Conservation (phyloP, 129 eudicot species). For the Chrysanthemum lavandulifolium region DNA sequence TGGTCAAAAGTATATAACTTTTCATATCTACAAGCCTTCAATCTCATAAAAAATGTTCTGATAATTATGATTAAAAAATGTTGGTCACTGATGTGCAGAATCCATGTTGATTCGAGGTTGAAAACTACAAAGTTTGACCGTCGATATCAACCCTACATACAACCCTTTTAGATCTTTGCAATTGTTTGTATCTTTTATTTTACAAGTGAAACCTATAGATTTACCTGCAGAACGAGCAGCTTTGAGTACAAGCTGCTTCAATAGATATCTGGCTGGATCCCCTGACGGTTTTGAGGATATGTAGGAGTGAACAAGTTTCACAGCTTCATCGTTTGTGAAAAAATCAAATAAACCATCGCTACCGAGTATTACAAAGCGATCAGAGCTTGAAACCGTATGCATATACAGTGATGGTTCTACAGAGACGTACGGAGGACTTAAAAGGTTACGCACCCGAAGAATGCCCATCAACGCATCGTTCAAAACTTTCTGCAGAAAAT, state of each 20-base stretch:
- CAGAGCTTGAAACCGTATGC: conserved; percentile 66
- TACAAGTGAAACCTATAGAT: neutral
- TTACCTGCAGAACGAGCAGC: conserved; percentile 98
- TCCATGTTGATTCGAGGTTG: neutral
- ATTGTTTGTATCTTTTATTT: neutral
- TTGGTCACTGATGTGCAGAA: conserved; percentile 11
- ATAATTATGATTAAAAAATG: neutral
- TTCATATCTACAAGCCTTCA: conserved; percentile 7
- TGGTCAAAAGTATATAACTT: conserved; percentile 22
- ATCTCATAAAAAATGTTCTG: neutral
- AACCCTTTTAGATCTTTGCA: too few species aligned
- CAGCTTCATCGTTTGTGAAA: conserved; percentile 82
- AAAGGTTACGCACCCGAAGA: conserved; percentile 84
- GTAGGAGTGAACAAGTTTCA: conserved; percentile 70
- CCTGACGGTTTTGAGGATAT: conserved; percentile 61
- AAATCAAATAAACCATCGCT: conserved; percentile 98
- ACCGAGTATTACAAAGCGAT: conserved; percentile 85
- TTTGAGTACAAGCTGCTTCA: conserved; percentile 82
- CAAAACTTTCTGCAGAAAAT: conserved; percentile 61
- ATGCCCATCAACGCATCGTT: conserved; percentile 99
- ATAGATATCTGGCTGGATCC: conserved; percentile 85
- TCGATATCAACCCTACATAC: neutral
- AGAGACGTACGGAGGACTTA: conserved; percentile 91
- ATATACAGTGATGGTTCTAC: conserved; percentile 60
- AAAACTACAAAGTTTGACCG: neutral